Conservation (phyloP, 1,284 basidiomycete species). For the Microbotryum saponariae region DNA sequence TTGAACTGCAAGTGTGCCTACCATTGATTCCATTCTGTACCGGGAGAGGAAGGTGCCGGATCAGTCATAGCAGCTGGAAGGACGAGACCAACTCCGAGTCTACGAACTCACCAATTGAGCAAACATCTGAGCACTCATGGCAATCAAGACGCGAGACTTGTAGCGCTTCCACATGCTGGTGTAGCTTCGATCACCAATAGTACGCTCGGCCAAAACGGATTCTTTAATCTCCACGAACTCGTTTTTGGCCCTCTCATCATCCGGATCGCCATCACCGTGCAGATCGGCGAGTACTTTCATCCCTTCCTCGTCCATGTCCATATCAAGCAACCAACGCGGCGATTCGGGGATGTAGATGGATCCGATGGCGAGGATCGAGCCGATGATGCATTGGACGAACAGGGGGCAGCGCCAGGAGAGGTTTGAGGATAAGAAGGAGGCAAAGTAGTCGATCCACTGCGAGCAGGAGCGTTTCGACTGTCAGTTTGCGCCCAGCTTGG, state of each 20-base stretch:
- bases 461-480: no score
- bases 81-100: neutral
- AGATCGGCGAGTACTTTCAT: constrained; percentile 82
- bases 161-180: constrained; percentile 78
- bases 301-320: constrained; percentile 74
- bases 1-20: constrained; percentile 39
- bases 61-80: neutral
- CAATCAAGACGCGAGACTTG: constrained; percentile 79
- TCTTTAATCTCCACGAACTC: constrained; percentile 93
- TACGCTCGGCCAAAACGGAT: constrained; percentile 67
- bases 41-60: neutral
- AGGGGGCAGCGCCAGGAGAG: constrained; percentile 45
- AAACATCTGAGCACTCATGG: constrained; percentile 96
- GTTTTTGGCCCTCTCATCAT: constrained; percentile 61
- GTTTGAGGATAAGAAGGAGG: constrained; percentile 57
- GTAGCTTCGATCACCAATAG: constrained; percentile 77
- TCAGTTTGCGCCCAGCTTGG: neutral
- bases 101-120: constrained; percentile 67
- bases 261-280: constrained; percentile 69
- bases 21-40: constrained; percentile 79
- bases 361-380: constrained; percentile 69
- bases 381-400: constrained; percentile 56
- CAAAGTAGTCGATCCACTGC: constrained; percentile 91
- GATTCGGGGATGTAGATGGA: constrained; percentile 86
- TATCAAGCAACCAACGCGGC: constrained; percentile 90